These are phyloP conservation scores for Dentipellis sp. DNA, from an alignment of 768 basidiomycete genomes.

Conservation along the genomic window DNA sequence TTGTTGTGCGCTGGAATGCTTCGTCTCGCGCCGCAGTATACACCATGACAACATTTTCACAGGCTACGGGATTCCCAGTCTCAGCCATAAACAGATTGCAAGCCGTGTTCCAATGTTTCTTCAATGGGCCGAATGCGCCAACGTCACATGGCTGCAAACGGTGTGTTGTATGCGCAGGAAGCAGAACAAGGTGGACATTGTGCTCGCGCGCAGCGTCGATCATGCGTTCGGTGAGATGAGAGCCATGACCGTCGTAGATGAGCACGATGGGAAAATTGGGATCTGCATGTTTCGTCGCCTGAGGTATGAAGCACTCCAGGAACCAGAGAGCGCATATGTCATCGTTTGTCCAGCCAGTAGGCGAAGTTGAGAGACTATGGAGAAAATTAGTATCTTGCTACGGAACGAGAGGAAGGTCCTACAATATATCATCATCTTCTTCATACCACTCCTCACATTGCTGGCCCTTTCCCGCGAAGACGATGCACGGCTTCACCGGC, in stretches of 20 bases:
- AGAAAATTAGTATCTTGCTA: no score
- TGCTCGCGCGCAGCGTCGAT: constrained; percentile 19
- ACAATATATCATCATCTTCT: constrained; percentile 17
- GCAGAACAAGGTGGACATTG: constrained; percentile 23
- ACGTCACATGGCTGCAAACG: constrained; percentile 34
- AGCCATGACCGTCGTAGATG: constrained; percentile 36
- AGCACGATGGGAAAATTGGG: constrained; percentile 26
- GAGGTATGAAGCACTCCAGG: constrained; percentile 27
- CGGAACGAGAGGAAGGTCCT: background rate
- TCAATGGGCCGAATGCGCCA: constrained; percentile 27
- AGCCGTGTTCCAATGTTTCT: constrained; percentile 19
- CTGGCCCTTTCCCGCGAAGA: constrained; percentile 28
- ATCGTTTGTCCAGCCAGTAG: constrained; percentile 36
- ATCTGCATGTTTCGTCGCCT: constrained; percentile 19
- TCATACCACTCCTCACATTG: no score
- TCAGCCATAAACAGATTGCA: no score
- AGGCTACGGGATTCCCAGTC: background rate
- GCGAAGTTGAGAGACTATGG: constrained; percentile 23
- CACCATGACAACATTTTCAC: background rate
- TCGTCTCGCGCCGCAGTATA: background rate
- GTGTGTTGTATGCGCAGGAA: constrained; percentile 35
- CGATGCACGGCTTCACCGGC: constrained; percentile 25
- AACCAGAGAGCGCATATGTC: constrained; percentile 29
- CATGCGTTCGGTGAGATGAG: constrained; percentile 24
- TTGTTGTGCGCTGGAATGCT: background rate